These are phyloP conservation scores for Trametes versicolor DNA, from an alignment of 1,284 basidiomycete species.

Conservation along the genomic window DNA sequence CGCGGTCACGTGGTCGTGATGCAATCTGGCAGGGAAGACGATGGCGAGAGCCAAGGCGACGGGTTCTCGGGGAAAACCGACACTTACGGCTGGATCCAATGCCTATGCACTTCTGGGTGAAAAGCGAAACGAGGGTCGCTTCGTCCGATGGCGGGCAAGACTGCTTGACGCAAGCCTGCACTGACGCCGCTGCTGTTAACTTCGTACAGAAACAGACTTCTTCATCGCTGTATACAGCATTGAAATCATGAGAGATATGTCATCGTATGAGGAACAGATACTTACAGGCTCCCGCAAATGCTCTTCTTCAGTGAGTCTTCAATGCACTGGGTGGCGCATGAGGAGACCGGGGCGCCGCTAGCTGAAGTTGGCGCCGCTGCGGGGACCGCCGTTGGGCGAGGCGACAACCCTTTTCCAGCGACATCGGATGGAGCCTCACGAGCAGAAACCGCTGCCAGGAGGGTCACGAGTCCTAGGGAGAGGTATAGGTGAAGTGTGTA, in stretches of 20 bases:
- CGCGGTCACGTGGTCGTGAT: not conserved
- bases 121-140: not conserved
- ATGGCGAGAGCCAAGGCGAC: not conserved
- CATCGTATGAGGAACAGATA: not conserved
- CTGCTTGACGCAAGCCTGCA: not conserved
- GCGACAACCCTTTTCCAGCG: no score
- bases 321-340: no score
- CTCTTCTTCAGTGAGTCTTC: not conserved
- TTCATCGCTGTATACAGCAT: not conserved
- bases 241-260: no score
- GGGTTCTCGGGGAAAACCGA: not conserved
- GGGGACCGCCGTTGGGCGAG: no score
- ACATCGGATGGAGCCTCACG: no score
- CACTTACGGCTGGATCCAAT: not conserved
- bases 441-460: no score
- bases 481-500: no score
- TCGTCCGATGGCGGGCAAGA: not conserved
- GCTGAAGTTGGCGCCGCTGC: no score
- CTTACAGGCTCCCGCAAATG: not conserved
- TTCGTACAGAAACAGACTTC: not conserved
- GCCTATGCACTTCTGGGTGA: not conserved
- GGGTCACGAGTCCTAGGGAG: no score
- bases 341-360: no score
- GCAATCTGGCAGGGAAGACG: not conserved
- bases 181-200: not conserved